These are phyloP conservation scores for Corynascus novoguineensis DNA, from an alignment of 495 filamentous ascomycete species.

Conservation along the genomic window DNA sequence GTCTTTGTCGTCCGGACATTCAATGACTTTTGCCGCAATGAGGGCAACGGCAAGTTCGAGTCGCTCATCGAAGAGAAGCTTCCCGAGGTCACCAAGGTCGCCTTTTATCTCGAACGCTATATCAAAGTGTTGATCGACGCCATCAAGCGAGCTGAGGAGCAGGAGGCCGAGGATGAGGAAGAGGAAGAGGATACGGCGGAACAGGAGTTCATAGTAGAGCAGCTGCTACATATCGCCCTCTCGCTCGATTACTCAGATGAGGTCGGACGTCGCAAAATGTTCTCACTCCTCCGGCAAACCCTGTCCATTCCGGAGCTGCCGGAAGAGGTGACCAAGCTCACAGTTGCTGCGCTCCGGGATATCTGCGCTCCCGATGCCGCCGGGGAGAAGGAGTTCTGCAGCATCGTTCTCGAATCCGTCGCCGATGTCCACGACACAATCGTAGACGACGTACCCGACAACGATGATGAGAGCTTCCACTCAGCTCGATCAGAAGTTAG, in stretches of 20 bases:
- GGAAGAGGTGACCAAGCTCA: conserved; percentile 85
- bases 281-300: conserved; percentile 74
- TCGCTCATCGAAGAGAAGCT: conserved; percentile 81
- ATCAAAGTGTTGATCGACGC: conserved; percentile 67
- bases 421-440: conserved; percentile 95
- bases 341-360: conserved; percentile 72
- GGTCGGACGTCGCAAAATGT: conserved; percentile 92
- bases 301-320: conserved; percentile 82
- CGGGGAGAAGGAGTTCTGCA: conserved; percentile 89
- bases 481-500: conserved; percentile 82
- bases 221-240: conserved; percentile 85
- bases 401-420: conserved; percentile 84
- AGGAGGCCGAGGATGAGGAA: conserved; percentile 50
- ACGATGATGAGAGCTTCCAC: conserved; percentile 81
- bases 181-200: conserved; percentile 78
- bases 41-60: conserved; percentile 65
- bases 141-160: conserved; percentile 51
- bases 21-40: conserved; percentile 79
- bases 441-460: conserved; percentile 52
- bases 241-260: conserved; percentile 94
- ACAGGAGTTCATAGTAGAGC: conserved; percentile 90
- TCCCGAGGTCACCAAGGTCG: conserved; percentile 86
- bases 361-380: conserved; percentile 71
- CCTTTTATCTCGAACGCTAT: conserved; percentile 74
- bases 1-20: conserved; percentile 84